Evolutionary conservation across 108 stramenopile genomes (phyloP).

Genomic region (Nitzschia inconspicua): DNA sequence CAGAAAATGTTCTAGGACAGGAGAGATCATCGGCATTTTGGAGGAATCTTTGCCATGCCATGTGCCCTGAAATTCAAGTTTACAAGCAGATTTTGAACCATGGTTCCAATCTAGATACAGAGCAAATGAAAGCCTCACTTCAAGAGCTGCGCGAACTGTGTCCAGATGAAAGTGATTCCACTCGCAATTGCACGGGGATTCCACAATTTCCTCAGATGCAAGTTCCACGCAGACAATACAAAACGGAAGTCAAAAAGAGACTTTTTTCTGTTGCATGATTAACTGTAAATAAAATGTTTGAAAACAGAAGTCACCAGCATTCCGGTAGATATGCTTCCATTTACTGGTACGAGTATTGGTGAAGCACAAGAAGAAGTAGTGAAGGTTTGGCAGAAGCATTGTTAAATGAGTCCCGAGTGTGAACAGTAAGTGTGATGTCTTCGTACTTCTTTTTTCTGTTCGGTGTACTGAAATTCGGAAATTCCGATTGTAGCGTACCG

Average conservation of each 20-base stretch:
- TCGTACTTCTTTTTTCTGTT: too few species aligned
- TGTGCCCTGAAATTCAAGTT: constrained; percentile 29
- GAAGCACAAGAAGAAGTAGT: too few species aligned
- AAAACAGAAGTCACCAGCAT: too few species aligned
- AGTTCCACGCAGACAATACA: constrained; percentile 13
- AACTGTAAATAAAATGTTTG: too few species aligned
- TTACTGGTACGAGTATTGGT: too few species aligned
- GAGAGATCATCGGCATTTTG: neutral
- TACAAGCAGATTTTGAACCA: constrained; percentile 20
- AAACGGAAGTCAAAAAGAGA: constrained; percentile 23
- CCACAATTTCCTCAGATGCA: constrained; percentile 20
- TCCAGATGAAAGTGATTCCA: neutral
- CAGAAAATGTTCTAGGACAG: neutral
- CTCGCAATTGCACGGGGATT: constrained; percentile 5
- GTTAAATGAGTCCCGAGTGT: too few species aligned
- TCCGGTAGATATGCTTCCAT: too few species aligned
- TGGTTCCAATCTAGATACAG: constrained; percentile 13
- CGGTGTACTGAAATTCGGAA: too few species aligned
- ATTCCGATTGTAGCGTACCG: too few species aligned
- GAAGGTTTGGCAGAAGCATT: too few species aligned
- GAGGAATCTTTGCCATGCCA: constrained; percentile 20
- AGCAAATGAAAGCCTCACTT: constrained; percentile 11
- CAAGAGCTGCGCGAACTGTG: constrained; percentile 17
- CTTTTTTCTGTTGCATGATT: constrained; percentile 11
- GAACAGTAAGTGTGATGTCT: too few species aligned